Base-by-base conservation (phyloP, 441 rosid genomes). In the California macrophylla region DNA sequence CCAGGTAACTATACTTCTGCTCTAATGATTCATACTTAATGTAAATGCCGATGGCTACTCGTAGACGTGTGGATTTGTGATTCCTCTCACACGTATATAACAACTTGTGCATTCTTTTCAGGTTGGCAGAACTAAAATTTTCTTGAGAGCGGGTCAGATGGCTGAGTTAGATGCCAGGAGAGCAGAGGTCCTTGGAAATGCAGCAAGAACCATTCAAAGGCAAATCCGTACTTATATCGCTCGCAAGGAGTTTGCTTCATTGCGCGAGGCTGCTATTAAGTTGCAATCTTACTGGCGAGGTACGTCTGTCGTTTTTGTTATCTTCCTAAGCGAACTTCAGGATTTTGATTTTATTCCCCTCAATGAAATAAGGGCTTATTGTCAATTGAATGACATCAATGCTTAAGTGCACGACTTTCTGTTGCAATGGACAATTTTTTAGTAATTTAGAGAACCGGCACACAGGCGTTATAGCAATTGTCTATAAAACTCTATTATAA, bases 71-170 rank as follows among this genome's bases (percentile, higher is more conserved):
- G 56, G 56, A 21, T 47, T 47, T 56, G 62, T 54, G 62, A 9
- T 56, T 24, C 62, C 62, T 8, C 23, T 18, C 25, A 5, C 23
- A 6, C 20, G 16, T 18, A 8, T 21, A 56, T 56, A 21, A 56
- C 9, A 21, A 24, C 28, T 50, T 13, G 10, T 50, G 7, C 23
- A 18, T 18, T 54, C 72, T 78, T 74, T 47, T 71, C 86, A 88
- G 93, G 82, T 88, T 73, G 93, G 93, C 66, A 86, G 83, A 80
- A 78, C 85, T 68, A 88, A 88, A 79, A 79, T 86, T 64, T 88
- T 86, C 72, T 84, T 88, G 50, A 83, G 93, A 85, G 93, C 93
- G 21, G 93, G 93, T 73, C 93, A 88, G 78, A 86, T 88, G 93
- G 93, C 93, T 47, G 88, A 86, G 77, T 73, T 88, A 78, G 93